phyloP scores from a whole-genome alignment of 148 eudicot genomes.

The Cornus suecica region DNA sequence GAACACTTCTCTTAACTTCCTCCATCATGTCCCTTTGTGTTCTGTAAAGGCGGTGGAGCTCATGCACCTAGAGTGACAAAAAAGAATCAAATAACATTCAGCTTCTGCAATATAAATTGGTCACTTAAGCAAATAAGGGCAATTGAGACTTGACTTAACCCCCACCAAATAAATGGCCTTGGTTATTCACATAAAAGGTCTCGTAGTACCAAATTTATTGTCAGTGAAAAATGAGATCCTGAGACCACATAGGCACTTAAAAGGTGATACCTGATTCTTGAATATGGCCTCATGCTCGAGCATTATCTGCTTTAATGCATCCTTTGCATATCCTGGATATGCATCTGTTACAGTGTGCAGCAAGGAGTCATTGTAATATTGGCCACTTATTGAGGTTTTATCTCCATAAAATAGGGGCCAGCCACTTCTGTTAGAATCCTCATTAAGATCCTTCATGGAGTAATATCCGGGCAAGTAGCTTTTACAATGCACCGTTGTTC shows the following conservation, averaged over 20 bases:
- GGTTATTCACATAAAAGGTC: too few relatives aligned
- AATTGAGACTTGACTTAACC: neutral
- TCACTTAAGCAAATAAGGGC: neutral
- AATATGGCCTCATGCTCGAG: slow-evolving; percentile 81
- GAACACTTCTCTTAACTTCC: slow-evolving; percentile 50
- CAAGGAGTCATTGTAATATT: slow-evolving; percentile 43
- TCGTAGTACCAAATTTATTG: neutral
- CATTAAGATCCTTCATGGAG: slow-evolving; percentile 72
- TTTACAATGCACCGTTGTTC: slow-evolving; percentile 68
- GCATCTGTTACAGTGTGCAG: slow-evolving; percentile 38
- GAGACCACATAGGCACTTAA: neutral
- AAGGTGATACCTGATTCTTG: slow-evolving; percentile 61
- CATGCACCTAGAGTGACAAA: slow-evolving; percentile 48
- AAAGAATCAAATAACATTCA: neutral
- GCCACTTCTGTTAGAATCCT: slow-evolving; percentile 54
- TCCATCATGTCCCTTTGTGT: slow-evolving; percentile 79
- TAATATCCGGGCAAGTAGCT: slow-evolving; percentile 57
- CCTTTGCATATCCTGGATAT: slow-evolving; percentile 57
- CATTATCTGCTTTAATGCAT: slow-evolving; percentile 73
- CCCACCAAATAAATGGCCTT: too few relatives aligned
- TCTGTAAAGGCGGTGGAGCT: slow-evolving; percentile 73
- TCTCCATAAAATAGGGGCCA: slow-evolving; percentile 70
- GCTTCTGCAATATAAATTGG: neutral
- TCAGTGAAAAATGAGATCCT: neutral
- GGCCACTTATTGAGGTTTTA: slow-evolving; percentile 47